Percentiles rank a stretch among this genome's conserved stretches.
Evolutionary conservation across 352 stramenopile genomes (phyloP).

Genomic region (Phytophthora sansomeana): DNA sequence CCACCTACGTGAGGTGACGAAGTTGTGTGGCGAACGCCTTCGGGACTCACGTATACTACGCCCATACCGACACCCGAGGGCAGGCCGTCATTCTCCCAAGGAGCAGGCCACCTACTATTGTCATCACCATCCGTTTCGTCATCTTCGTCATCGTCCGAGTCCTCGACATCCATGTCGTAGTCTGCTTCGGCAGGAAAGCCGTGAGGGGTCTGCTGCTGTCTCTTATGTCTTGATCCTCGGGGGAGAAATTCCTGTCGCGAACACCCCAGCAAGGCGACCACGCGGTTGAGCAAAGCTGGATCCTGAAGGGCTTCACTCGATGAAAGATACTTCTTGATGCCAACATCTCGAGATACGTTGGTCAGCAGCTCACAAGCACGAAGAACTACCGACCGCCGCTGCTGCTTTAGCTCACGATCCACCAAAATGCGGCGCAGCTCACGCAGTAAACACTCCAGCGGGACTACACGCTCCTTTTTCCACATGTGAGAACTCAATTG

Average conservation of each 20-base stretch:
- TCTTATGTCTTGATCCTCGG: conserved; percentile 34
- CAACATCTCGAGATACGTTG: conserved; percentile 64
- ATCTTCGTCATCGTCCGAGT: conserved; percentile 63
- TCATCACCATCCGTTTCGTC: conserved; percentile 60
- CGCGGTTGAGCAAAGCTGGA: conserved; percentile 52
- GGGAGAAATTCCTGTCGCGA: conserved; percentile 61
- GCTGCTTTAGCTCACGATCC: conserved; percentile 40
- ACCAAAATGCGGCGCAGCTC: conserved; percentile 55
- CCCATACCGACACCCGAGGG: conserved; percentile 78
- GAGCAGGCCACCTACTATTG: conserved; percentile 70
- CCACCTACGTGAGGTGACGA: conserved; percentile 39
- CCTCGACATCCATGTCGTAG: conserved; percentile 50
- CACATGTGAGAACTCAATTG: conserved; percentile 68
- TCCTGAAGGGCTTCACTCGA: conserved; percentile 55
- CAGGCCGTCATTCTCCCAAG: conserved; percentile 79
- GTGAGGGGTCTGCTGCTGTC: conserved; percentile 23
- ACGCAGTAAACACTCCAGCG: conserved; percentile 71
- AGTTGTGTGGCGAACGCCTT: conserved; percentile 62
- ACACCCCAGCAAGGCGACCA: conserved; percentile 62
- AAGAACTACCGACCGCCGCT: conserved; percentile 64
- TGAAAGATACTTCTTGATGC: conserved; percentile 51
- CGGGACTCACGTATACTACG: conserved; percentile 77
- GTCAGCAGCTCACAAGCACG: conserved; percentile 69
- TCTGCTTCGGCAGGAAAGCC: conserved; percentile 49
- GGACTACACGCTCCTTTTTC: conserved; percentile 64